phyloP scores from a whole-genome alignment of 176 grass and related monocot species.

The Eremochloa ophiuroides region DNA sequence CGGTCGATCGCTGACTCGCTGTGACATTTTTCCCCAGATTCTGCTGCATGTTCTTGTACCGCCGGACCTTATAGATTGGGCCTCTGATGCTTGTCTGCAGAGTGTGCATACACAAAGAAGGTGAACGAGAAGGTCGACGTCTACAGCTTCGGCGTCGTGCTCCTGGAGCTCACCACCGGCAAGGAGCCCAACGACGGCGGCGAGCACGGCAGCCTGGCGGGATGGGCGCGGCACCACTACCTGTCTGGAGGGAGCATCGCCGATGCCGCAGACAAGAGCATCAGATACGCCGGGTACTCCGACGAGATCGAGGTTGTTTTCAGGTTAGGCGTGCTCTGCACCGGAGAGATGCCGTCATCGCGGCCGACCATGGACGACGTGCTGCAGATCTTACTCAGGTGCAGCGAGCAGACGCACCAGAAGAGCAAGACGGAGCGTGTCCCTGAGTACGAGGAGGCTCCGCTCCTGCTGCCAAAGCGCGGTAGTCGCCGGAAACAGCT shows the following conservation, averaged over 20 bases:
- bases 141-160: slow-evolving; percentile 93
- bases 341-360: slow-evolving; percentile 32
- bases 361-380: slow-evolving; percentile 78
- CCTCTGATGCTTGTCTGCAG: slow-evolving; percentile 13
- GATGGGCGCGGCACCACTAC: slow-evolving; percentile 51
- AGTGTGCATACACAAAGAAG: slow-evolving; percentile 63
- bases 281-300: slow-evolving; percentile 32
- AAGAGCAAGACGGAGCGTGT: slow-evolving; percentile 8
- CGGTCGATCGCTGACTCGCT: background rate
- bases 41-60: background rate
- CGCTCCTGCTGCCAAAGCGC: slow-evolving; percentile 34
- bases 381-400: slow-evolving; percentile 51
- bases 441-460: slow-evolving; percentile 37
- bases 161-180: slow-evolving; percentile 82
- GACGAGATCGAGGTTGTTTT: slow-evolving; percentile 59
- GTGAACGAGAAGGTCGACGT: slow-evolving; percentile 73
- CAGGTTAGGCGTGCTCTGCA: slow-evolving; percentile 72
- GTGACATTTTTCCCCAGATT: background rate
- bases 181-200: slow-evolving; percentile 56
- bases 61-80: background rate
- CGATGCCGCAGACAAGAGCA: slow-evolving; percentile 33
- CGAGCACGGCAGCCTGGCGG: slow-evolving; percentile 48
- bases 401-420: slow-evolving; percentile 33
- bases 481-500: slow-evolving; percentile 42
- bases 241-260: slow-evolving; percentile 35